Percentiles rank a stretch among this genome's conserved stretches.
Evolutionary conservation across 139 green algal species (phyloP).

Genomic region (Prasinococcaceae sp.): DNA sequence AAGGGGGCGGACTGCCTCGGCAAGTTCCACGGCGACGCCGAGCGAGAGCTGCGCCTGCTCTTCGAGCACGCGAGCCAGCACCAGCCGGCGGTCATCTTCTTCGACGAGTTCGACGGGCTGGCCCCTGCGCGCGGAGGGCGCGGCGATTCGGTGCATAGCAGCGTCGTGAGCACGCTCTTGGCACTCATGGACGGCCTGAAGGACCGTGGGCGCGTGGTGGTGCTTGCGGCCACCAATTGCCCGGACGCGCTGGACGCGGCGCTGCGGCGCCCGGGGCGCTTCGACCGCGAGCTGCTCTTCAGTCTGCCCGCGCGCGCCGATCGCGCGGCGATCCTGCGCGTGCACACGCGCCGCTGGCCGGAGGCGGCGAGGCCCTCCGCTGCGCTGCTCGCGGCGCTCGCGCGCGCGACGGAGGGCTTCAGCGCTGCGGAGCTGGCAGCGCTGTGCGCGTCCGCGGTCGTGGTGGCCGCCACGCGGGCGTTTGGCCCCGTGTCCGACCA

Average conservation of each 20-base stretch:
- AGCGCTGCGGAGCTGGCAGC: slow-evolving; percentile 17
- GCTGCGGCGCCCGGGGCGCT: slow-evolving; percentile 59
- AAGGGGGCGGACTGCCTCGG: slow-evolving; percentile 74
- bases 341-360: slow-evolving; percentile 20
- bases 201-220: slow-evolving; percentile 43
- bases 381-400: slow-evolving; percentile 5
- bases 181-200: slow-evolving; percentile 65
- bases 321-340: slow-evolving; percentile 17
- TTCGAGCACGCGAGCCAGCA: slow-evolving; percentile 33
- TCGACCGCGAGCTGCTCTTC: slow-evolving; percentile 29
- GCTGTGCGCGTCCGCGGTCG: slow-evolving; percentile 7
- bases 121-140: slow-evolving; percentile 26
- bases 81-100: slow-evolving; percentile 70
- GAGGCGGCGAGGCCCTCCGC: background rate
- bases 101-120: slow-evolving; percentile 77
- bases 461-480: too few relatives aligned
- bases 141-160: slow-evolving; percentile 59
- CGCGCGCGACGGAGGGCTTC: slow-evolving; percentile 8
- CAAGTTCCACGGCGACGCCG: slow-evolving; percentile 76
- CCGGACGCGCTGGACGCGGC: slow-evolving; percentile 82
- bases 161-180: slow-evolving; percentile 74
- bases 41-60: slow-evolving; percentile 55
- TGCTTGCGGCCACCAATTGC: slow-evolving; percentile 79
- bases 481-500: too few relatives aligned
- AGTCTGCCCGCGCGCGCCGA: slow-evolving; percentile 10